phyloP scores from a whole-genome alignment of 169 alveolate species.

The Plasmodium vivax region DNA sequence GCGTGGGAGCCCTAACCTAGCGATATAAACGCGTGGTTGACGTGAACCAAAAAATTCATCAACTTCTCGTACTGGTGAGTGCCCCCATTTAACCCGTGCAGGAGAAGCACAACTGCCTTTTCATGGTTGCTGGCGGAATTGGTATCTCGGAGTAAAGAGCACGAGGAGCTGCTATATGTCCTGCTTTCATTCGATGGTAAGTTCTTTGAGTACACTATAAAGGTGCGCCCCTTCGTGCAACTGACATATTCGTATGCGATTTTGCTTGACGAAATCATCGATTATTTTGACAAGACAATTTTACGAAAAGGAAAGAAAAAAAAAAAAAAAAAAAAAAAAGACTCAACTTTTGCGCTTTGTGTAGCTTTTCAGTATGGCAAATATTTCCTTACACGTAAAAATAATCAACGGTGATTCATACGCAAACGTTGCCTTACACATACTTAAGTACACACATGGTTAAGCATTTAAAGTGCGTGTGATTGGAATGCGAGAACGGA shows the following conservation, averaged over 20 bases:
- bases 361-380: not conserved
- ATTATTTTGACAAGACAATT: not conserved
- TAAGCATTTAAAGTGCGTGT: not conserved
- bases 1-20: slow-evolving; percentile 36
- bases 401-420: not conserved
- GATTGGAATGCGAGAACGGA: not conserved
- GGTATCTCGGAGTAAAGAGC: not conserved
- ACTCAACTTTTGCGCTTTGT: not conserved
- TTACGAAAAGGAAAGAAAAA: not conserved
- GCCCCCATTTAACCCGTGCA: slow-evolving; percentile 69
- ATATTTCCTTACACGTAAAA: not conserved
- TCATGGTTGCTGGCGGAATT: not conserved
- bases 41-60: not conserved
- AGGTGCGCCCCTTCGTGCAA: slow-evolving; percentile 43
- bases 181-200: not conserved
- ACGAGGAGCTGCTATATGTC: slow-evolving; percentile 7
- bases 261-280: slow-evolving; percentile 17
- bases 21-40: slow-evolving; percentile 40
- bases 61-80: slow-evolving; percentile 51
- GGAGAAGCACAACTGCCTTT: slow-evolving; percentile 30
- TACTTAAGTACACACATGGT: not conserved
- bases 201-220: slow-evolving; percentile 42
- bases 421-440: not conserved
- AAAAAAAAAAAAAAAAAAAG: not conserved
- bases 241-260: slow-evolving; percentile 35